Evolutionary conservation across 2,329 filamentous ascomycete genomes (phyloP).

Genomic region (Pyrenochaeta sp.): DNA sequence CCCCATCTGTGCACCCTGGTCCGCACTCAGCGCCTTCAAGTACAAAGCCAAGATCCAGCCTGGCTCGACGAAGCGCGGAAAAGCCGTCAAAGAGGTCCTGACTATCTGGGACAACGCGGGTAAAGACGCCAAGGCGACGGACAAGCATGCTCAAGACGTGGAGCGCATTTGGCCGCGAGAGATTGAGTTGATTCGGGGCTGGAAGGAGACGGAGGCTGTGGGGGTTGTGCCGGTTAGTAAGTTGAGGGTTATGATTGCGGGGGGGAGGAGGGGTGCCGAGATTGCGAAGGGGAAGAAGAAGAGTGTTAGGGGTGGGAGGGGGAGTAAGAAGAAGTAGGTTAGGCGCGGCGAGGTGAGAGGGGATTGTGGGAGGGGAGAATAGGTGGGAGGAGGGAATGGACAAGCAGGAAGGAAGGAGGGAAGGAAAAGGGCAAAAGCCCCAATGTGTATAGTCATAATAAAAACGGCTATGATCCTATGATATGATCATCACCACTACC

Average conservation of each 20-base stretch:
- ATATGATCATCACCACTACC: no score
- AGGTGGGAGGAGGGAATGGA: no score
- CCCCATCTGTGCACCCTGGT: constrained; percentile 69
- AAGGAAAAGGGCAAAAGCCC: no score
- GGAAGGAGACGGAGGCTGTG: constrained; percentile 83
- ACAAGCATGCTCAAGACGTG: constrained; percentile 58
- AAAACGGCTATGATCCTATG: no score
- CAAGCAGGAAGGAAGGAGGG: no score
- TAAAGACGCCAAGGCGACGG: constrained; percentile 54
- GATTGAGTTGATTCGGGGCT: constrained; percentile 79
- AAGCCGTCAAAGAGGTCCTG: constrained; percentile 90
- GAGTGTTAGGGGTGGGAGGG: constrained; percentile 38
- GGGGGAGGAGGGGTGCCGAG: constrained; percentile 39
- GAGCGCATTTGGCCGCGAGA: constrained; percentile 87
- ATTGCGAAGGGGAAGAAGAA: constrained; percentile 39
- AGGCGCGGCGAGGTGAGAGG: no score
- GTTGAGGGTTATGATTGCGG: constrained; percentile 77
- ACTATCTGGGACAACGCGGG: constrained; percentile 77
- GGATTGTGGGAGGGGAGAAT: no score
- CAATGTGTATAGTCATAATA: no score
- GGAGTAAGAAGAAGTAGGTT: constrained; percentile 42
- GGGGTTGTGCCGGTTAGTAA: constrained; percentile 82
- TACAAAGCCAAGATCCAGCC: constrained; percentile 97
- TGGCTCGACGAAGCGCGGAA: constrained; percentile 88
- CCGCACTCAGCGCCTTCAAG: constrained; percentile 74